Base-by-base conservation (phyloP, 768 basidiomycete species). In the Mycena epipterygia region DNA sequence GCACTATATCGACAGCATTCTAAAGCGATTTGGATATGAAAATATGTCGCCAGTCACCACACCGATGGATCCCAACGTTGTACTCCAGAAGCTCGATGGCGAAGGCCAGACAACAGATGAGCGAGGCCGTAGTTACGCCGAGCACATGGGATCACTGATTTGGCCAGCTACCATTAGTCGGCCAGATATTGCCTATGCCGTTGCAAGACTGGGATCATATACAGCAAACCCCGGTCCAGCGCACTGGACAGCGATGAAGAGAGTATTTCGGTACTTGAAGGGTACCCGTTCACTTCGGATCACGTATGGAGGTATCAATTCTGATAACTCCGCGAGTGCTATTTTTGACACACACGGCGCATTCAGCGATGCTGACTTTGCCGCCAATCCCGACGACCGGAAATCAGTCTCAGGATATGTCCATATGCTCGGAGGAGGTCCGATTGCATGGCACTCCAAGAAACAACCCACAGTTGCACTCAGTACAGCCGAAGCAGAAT, bases 91-190 rank as follows among this genome's bases (percentile, higher is more conserved):
- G 25, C 19, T 42, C 57, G 25, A 59, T 37, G 17, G 23, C 39
- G 6, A 59, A 59, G 59, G 59, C 3, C 8, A 51, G 35, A 52
- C 25, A n/a, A 39, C 39, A 21, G 49, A 63, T 49, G 49, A 63
- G 61, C 33, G 49, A 4, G 53, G 44, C 58, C 57, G 39, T 21
- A 44, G 57, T 44, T 59, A 59, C 27, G 57, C 39, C 57, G 57
- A 59, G 57, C 57, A 59, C 57, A 59, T 59, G 57, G 57, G 57
- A 59, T 42, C 39, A 2, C 29, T 59, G 57, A 59, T 59, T 44
- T 59, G 57, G 57, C 57, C 57, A 42, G 41, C 57, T 25, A 59
- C 39, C 25, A 57, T 57, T 42, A 32, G 30, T n/a, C n/a, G n/a
- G n/a, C n/a, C n/a, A n/a, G n/a, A n/a, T n/a, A n/a, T n/a, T n/a